These are phyloP conservation scores for Sporobolomyces phaffii DNA, from an alignment of 768 basidiomycete genomes.

Conservation along the genomic window DNA sequence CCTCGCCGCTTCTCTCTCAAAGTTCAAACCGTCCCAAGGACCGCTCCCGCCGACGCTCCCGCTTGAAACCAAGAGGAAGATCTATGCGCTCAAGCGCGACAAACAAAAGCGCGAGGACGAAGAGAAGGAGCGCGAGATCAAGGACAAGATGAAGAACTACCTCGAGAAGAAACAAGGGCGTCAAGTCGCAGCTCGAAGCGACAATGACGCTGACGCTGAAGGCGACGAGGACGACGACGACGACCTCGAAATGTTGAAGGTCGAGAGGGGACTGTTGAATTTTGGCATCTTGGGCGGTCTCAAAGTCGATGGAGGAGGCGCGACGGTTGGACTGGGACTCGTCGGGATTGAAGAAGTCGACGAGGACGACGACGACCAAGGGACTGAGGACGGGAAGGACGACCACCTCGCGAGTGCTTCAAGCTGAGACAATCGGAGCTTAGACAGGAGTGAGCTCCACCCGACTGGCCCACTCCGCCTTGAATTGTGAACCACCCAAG, in stretches of 20 bases:
- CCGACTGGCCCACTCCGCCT: no score
- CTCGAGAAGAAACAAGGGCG: background rate
- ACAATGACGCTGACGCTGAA: background rate
- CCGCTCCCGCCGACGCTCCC: background rate
- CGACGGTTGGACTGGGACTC: background rate
- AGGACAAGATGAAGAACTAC: background rate
- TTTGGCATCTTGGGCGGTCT: background rate
- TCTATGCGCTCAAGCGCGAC: background rate
- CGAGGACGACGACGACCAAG: background rate
- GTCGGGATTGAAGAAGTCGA: background rate
- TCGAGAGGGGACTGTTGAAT: background rate
- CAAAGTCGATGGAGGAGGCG: background rate
- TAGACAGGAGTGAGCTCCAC: no score
- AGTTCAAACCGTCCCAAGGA: constrained; percentile 12
- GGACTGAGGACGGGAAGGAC: no score
- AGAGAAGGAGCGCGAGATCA: no score
- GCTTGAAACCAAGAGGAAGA: background rate
- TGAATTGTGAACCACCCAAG: no score
- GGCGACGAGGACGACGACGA: background rate
- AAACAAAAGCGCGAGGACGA: background rate
- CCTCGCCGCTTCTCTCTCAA: background rate
- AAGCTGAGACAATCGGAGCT: no score
- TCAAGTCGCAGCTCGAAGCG: background rate
- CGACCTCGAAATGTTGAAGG: background rate
- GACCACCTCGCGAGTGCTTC: no score